Evolutionary conservation across 169 alveolate genomes (phyloP).

Genomic region (Blepharisma undulans): DNA sequence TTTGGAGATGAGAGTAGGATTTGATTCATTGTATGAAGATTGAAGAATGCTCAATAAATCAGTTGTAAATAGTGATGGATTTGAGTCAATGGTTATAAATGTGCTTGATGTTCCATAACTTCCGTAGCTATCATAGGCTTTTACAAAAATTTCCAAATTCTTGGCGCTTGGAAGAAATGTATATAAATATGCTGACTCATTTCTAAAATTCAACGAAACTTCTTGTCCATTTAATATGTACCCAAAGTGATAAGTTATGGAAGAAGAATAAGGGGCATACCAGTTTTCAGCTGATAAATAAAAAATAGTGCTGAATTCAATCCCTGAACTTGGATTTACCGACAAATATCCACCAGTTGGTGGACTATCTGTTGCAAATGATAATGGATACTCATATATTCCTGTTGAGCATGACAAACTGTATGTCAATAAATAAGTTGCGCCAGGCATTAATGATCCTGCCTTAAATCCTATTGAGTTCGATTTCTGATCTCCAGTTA

Average conservation of each 20-base stretch:
- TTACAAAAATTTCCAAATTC: not conserved
- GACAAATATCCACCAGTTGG: not conserved
- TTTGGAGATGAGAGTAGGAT: not conserved
- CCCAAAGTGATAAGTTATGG: constrained; percentile 31
- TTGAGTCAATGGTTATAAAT: not conserved
- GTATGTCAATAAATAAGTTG: not conserved
- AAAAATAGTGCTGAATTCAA: not conserved
- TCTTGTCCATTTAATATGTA: not conserved
- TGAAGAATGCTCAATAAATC: not conserved
- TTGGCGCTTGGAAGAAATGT: not conserved
- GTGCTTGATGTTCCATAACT: not conserved
- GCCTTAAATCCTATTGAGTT: not conserved
- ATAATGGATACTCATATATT: not conserved
- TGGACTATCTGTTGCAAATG: not conserved
- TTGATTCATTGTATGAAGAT: not conserved
- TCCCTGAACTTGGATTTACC: not conserved
- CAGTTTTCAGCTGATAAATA: not conserved
- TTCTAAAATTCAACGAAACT: not conserved
- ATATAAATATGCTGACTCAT: not conserved
- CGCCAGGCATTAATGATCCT: not conserved
- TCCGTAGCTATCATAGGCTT: not conserved
- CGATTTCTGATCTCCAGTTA: not conserved
- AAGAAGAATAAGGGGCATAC: not conserved
- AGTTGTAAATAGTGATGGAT: not conserved
- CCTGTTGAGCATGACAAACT: not conserved